These are phyloP conservation scores for Pyrus pyrifolia DNA, from an alignment of 306 rosid species.

Conservation along the genomic window DNA sequence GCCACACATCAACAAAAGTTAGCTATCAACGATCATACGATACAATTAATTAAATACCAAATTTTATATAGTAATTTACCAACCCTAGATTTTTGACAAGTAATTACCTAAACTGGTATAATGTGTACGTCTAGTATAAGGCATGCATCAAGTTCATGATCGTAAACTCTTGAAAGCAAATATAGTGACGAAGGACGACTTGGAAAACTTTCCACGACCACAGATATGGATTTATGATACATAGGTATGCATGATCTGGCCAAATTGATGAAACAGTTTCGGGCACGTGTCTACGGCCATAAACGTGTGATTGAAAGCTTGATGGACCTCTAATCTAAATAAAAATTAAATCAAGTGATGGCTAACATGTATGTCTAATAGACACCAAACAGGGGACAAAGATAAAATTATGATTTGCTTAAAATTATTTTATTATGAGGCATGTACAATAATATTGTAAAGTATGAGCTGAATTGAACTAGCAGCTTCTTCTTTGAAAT, in stretches of 20 bases:
- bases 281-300: not conserved
- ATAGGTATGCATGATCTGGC: not conserved
- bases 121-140: not conserved
- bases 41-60: conserved; percentile 1
- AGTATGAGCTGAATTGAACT: not conserved
- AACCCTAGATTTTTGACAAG: conserved; percentile 28
- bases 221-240: not conserved
- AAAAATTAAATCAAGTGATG: not conserved
- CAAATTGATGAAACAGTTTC: not conserved
- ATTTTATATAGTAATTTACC: not conserved
- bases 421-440: not conserved
- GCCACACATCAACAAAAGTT: conserved; percentile 18
- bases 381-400: not conserved
- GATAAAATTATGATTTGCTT: not conserved
- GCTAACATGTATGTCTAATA: not conserved
- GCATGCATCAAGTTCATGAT: not conserved
- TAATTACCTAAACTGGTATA: conserved; percentile 25
- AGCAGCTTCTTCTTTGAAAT: not conserved
- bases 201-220: not conserved
- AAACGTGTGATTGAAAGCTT: not conserved
- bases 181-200: conserved; percentile 7
- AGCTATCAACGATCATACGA: not conserved
- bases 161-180: not conserved
- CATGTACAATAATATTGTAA: not conserved
- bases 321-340: not conserved